Evolutionary conservation across 176 grass and related monocot species (phyloP).

Genomic region (Musa troglodytarum): DNA sequence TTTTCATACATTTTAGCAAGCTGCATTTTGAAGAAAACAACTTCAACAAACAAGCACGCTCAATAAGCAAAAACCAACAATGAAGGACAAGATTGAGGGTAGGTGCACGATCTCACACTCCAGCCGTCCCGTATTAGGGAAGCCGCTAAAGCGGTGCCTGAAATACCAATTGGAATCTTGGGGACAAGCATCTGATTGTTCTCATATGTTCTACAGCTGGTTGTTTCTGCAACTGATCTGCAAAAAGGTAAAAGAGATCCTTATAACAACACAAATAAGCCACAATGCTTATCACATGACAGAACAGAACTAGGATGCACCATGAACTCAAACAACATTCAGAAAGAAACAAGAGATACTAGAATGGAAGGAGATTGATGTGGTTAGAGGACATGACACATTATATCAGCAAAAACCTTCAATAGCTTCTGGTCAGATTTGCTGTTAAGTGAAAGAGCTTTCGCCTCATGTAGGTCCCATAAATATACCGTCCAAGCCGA

Average conservation of each 20-base stretch:
- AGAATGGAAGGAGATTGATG: no score
- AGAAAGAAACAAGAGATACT: no score
- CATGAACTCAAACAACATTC: background rate
- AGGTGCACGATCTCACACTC: constrained; percentile 55
- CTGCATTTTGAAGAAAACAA: constrained; percentile 30
- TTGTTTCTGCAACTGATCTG: constrained; percentile 42
- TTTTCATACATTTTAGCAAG: constrained; percentile 98
- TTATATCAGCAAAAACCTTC: no score
- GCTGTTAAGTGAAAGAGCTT: no score
- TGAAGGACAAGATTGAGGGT: background rate
- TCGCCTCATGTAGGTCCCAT: no score
- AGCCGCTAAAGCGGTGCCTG: constrained; percentile 90
- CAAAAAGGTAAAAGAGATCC: background rate
- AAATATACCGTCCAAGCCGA: no score
- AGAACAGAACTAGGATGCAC: background rate
- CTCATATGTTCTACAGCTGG: constrained; percentile 18
- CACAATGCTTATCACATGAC: background rate
- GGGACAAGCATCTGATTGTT: constrained; percentile 63
- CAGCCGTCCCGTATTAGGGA: constrained; percentile 91
- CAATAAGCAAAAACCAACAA: constrained; percentile 12
- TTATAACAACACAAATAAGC: background rate
- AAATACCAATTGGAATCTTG: constrained; percentile 71
- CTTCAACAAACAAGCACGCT: constrained; percentile 16
- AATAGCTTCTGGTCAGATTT: no score
- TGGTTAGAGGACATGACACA: no score